Base-by-base conservation (phyloP, 176 grass and related monocot genomes). In the barley (Hordeum vulgare) region DNA sequence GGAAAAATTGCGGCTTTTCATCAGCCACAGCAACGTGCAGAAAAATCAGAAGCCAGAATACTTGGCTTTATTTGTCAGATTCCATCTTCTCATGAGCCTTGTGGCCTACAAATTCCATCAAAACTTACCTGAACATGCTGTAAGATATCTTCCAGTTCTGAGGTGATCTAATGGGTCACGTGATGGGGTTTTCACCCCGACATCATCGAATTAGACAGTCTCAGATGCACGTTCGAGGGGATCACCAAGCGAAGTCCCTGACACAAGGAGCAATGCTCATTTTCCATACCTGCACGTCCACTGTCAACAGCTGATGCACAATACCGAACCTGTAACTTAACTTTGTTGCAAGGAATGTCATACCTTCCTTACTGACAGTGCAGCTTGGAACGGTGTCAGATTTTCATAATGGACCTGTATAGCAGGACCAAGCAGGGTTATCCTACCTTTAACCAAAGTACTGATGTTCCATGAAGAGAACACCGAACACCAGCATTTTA, bases 331-430 rank as follows among this genome's bases (percentile, higher is more conserved):
- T 26, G 33, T 25, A 28, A 56, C 33, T 68, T 81, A 60, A 31
- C 24, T 45, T 49, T 60, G 80, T 31, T 71, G 59, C 8, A 3
- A 74, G 31, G 31, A 33, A 59, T 44, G 80, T 39, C 44, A 78
- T 71, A 98, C 95, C 95, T 93, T 92, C 83, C 92, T 89, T 71
- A 96, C 91, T 76, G 89, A 90, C 27, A 96, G 40, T 59, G 96
- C 96, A 84, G 93, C 96, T 96, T 96, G 93, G 85, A 96, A 87
- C 0, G 96, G 96, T 81, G 96, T 94, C 64, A 96, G 42, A 72
- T 92, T 84, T 60, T 94, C 84, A 61, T 96, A 96, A 7, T 91
- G 96, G 61, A 99, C 77, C 96, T 99, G 74, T 69, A 92, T 54
- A 76, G 83, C 59, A 85, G 12, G 77, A 60, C 83, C 69, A 87